Evolutionary conservation across 2,329 filamentous ascomycete genomes (phyloP), one percentile per base, ranked within the genome.

Genomic region (Botrytis cinerea): DNA sequence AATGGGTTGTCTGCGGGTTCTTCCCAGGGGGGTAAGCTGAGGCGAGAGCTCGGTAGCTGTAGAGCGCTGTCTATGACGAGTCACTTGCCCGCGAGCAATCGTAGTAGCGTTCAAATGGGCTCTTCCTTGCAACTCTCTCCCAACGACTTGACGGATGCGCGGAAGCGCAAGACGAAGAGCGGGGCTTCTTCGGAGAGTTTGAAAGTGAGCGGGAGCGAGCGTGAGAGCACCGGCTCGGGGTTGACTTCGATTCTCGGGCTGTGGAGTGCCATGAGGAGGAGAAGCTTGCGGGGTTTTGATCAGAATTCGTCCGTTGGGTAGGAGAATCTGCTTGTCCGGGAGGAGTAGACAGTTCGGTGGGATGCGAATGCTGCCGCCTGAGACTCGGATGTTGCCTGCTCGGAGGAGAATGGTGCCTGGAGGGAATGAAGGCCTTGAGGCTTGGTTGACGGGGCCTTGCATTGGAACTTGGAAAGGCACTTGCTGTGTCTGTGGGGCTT

Each of bases 261-360:
- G 0, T 14, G 10, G 61, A 4, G 0, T 5, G 22, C 4, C 10
- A 12, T 8, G 14, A 1, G 14, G 60, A n/a, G 35, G 4, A n/a
- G 14, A 1, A 2, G 14, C 7, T n/a, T 20, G 5, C 2, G 60
- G 3, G 7, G 9, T 2, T 62, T 10, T 9, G 22, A 12, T 4
- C 0, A 43, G 8, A 35, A 43, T 25, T 14, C 38, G 14, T 12
- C 60, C 60, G 38, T 62, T 40, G 25, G 60, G 35, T 0, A 62
- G 25, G n/a, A 63, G 61, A 1, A 63, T 28, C 0, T 25, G 40
- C 9, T 40, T 14, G 14, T 43, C 60, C 0, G 60, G 60, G 38
- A 43, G 60, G 8, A 62, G 38, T 14, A n/a, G 9, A 5, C 22
- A 43, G 5, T 40, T 16, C 16, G 45, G 14, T 3, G 38, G 25